A percentile compares a stretch with the other conserved stretches of the same genome.
These are phyloP conservation scores for Debaryomyces udenii DNA, from an alignment of 1,139 yeast species.

Conservation along the genomic window DNA sequence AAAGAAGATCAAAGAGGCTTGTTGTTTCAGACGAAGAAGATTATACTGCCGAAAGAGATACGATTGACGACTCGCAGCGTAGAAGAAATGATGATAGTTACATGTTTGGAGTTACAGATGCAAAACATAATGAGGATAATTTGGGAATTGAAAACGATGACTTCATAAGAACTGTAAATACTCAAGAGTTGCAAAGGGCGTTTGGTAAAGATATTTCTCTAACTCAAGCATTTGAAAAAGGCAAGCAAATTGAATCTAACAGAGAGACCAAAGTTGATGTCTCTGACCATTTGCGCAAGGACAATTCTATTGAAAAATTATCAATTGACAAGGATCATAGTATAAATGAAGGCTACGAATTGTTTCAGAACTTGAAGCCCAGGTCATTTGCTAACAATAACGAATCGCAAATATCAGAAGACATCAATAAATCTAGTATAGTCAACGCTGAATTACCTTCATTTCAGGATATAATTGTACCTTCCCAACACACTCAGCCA, in stretches of 20 bases:
- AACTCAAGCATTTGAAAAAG: conserved; percentile 11
- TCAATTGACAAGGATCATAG: conserved; percentile 4
- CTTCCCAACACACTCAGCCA: conserved; percentile 16
- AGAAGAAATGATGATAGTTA: conserved; percentile 36
- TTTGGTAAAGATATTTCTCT: conserved; percentile 10
- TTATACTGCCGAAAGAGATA: conserved; percentile 12
- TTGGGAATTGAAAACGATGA: conserved; percentile 17
- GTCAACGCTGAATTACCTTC: conserved; percentile 19
- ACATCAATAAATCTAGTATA: conserved; percentile 5
- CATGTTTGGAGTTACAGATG: conserved; percentile 35
- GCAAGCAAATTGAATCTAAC: conserved; percentile 2
- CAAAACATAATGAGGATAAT: conserved; percentile 6
- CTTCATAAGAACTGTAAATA: conserved; percentile 19
- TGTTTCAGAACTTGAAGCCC: conserved; percentile 38
- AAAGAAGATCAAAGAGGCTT: conserved; percentile 15
- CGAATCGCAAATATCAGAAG: conserved; percentile 6
- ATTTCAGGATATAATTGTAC: conserved; percentile 26
- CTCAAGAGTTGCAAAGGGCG: conserved; percentile 10
- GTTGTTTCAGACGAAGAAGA: conserved; percentile 19
- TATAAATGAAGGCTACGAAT: conserved; percentile 15
- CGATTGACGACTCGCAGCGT: conserved; percentile 20
- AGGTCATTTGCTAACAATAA: conserved; percentile 13
- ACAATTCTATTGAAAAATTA: background rate
- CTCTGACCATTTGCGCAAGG: conserved; percentile 2
- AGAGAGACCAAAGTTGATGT: background rate